Percentiles rank a stretch among this genome's conserved stretches.
Conservation (phyloP, 768 basidiomycete species). For the Mycena albidolilacea region DNA sequence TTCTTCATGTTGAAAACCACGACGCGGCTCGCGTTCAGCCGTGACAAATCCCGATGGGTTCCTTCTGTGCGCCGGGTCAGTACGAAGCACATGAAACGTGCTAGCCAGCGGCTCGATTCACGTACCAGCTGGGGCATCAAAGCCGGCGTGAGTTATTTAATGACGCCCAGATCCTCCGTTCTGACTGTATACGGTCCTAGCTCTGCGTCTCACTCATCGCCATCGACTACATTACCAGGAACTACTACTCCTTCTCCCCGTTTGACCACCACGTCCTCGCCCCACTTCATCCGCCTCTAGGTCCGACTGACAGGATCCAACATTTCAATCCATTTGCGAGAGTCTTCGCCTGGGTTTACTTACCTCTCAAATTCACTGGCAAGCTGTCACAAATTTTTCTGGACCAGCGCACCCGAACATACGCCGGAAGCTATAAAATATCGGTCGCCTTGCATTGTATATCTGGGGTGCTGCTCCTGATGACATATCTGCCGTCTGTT, state of each 20-base stretch:
- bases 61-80: background rate
- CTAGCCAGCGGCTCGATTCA: constrained; percentile 33
- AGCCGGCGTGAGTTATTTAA: constrained; percentile 17
- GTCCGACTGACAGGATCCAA: background rate
- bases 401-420: constrained; percentile 9
- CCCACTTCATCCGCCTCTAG: background rate
- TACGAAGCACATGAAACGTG: constrained; percentile 33
- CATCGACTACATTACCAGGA: background rate
- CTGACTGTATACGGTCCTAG: background rate
- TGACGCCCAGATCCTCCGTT: background rate
- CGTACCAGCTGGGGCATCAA: constrained; percentile 27
- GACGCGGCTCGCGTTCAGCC: constrained; percentile 19
- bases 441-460: background rate
- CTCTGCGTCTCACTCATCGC: background rate
- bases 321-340: background rate
- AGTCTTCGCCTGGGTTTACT: background rate
- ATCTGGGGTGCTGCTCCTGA: background rate
- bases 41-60: background rate
- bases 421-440: constrained; percentile 16
- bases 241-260: background rate
- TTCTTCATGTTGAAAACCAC: constrained; percentile 32
- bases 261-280: background rate
- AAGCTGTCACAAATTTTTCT: background rate
- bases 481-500: background rate
- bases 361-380: background rate